A percentile compares a stretch with the other conserved stretches of the same genome.
phyloP scores from a whole-genome alignment of 768 basidiomycete species.

The Xanthoconium stramineum region DNA sequence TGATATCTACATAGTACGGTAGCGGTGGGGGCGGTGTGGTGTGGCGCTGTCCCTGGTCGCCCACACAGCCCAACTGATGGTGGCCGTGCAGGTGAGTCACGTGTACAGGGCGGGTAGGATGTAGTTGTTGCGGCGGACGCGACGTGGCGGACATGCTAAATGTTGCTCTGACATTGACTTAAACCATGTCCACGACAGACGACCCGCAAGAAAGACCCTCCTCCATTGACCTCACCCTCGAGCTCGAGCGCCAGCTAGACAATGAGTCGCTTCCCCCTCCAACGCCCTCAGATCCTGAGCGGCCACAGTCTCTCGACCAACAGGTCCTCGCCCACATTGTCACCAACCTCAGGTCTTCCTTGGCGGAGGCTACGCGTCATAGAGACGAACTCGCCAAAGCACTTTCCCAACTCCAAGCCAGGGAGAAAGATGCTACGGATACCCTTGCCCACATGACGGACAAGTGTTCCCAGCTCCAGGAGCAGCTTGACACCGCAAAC shows the following conservation, averaged over 20 bases:
- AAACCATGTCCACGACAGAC: conserved; percentile 32
- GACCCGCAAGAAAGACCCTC: conserved; percentile 27
- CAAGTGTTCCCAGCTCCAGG: conserved; percentile 57
- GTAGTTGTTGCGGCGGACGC: conserved; percentile 8
- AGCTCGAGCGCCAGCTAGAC: conserved; percentile 73
- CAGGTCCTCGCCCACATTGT: conserved; percentile 75
- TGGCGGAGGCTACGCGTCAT: conserved; percentile 64
- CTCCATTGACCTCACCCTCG: conserved; percentile 77
- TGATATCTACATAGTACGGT: not conserved
- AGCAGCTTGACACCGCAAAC: conserved; percentile 49
- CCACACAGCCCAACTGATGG: not conserved
- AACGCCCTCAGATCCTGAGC: conserved; percentile 33
- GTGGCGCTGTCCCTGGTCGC: not conserved
- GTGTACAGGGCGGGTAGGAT: not conserved
- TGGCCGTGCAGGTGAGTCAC: conserved; percentile 6
- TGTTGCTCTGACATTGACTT: not conserved
- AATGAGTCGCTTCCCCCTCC: conserved; percentile 57
- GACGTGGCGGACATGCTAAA: conserved; percentile 1
- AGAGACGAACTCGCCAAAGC: conserved; percentile 62
- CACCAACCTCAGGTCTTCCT: conserved; percentile 63
- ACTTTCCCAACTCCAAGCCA: conserved; percentile 46
- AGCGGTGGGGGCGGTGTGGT: not conserved
- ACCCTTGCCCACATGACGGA: conserved; percentile 64
- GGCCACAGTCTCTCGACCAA: conserved; percentile 62
- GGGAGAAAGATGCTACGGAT: conserved; percentile 61